Conservation (phyloP, 768 basidiomycete species). For the Pulveroboletus frians region DNA sequence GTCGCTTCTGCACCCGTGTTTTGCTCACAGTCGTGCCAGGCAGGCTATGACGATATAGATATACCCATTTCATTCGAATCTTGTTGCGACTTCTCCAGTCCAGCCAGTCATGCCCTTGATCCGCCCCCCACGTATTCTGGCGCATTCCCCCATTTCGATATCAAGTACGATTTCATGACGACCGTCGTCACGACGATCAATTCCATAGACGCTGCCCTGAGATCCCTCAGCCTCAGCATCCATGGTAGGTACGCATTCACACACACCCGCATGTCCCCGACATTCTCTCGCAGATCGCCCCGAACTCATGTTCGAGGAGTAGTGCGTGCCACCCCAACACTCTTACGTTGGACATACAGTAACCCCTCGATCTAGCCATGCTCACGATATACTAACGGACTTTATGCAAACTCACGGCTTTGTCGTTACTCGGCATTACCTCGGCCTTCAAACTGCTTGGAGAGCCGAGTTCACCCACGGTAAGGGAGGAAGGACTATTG, state of each 20-base stretch:
- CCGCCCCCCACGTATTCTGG: constrained; percentile 41
- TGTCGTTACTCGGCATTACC: constrained; percentile 63
- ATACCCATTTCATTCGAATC: constrained; percentile 35
- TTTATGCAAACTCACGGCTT: constrained; percentile 70
- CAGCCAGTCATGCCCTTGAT: constrained; percentile 20
- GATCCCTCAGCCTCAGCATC: constrained; percentile 63
- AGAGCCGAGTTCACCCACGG: constrained; percentile 64
- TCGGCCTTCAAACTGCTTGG: constrained; percentile 73
- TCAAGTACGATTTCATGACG: constrained; percentile 37
- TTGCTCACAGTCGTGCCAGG: constrained; percentile 6
- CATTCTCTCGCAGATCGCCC: constrained; percentile 48
- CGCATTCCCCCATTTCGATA: constrained; percentile 10
- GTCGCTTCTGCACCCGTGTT: neutral
- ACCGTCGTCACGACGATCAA: constrained; percentile 55
- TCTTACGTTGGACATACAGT: neutral
- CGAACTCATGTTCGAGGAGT: constrained; percentile 62
- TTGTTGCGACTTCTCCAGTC: constrained; percentile 41
- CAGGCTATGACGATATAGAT: constrained; percentile 10
- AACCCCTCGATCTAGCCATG: constrained; percentile 43
- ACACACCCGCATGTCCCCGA: constrained; percentile 3
- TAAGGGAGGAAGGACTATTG: constrained; percentile 57
- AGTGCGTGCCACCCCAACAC: constrained; percentile 34
- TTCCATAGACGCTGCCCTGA: constrained; percentile 46
- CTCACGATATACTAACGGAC: constrained; percentile 61
- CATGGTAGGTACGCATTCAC: constrained; percentile 46